Percentiles rank a stretch among this genome's conserved stretches.
Evolutionary conservation across 371 early-diverging fungal species (phyloP).

Genomic region (Mortierella sp.): DNA sequence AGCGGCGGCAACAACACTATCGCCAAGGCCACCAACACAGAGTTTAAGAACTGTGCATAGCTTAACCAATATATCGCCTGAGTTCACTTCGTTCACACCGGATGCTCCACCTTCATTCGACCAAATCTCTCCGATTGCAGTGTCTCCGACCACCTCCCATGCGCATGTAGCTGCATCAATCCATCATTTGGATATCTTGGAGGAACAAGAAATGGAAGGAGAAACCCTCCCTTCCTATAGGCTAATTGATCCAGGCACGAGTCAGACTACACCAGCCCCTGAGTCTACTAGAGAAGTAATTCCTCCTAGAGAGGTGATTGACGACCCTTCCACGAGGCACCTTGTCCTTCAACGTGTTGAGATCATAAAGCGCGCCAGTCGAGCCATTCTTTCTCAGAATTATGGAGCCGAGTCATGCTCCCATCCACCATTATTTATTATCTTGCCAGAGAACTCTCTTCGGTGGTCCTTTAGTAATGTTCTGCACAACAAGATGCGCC

Average conservation of each 20-base stretch:
- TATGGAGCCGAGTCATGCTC: constrained; percentile 36
- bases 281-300: neutral
- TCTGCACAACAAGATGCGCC: constrained; percentile 49
- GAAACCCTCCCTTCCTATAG: constrained; percentile 17
- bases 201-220: constrained; percentile 12
- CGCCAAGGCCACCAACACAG: neutral
- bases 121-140: neutral
- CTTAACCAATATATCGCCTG: constrained; percentile 14
- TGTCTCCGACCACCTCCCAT: neutral
- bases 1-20: neutral
- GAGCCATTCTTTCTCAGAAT: constrained; percentile 28
- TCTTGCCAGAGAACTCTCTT: constrained; percentile 37
- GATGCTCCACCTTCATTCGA: constrained; percentile 19
- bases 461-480: constrained; percentile 38
- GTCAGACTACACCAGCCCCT: neutral
- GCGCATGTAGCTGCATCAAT: neutral
- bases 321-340: constrained; percentile 27
- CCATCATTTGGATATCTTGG: constrained; percentile 2
- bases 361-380: constrained; percentile 25
- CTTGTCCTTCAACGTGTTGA: constrained; percentile 22
- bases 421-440: constrained; percentile 44
- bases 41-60: constrained; percentile 24
- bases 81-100: constrained; percentile 4
- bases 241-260: constrained; percentile 7
- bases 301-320: neutral